Evolutionary conservation across 208 protist genomes (phyloP), one percentile per base, ranked within the genome.

Genomic region (Hexamita inflata): DNA sequence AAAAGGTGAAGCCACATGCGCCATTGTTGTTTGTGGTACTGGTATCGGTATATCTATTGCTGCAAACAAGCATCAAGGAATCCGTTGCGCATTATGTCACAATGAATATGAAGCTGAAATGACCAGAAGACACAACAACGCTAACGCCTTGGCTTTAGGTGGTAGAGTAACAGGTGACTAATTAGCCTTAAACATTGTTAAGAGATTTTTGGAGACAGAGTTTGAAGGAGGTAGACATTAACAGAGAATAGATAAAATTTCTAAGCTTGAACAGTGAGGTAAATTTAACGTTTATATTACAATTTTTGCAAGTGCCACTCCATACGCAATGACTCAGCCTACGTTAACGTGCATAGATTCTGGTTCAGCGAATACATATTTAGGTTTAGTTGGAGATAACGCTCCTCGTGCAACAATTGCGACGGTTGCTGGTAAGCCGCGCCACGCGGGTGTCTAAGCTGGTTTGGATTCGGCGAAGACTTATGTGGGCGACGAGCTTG

Each of bases 41-140:
- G 92, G 92, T 49, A 94, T 94, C 67, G 92, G 92, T 39, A 93
- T 95, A 78, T 87, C 79, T 53, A 93, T 95, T 60, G 90, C 92
- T 13, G 90, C 90, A 4, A 95, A 94, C 83, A 95, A 95, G 79
- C 77, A 89, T 58, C 59, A 75, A 24, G 91, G 90, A 42, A 88
- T 94, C 75, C 85, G 91, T 19, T 90, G 89, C 0, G 92, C 89
- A 26, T 82, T 95, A 42, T 93, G 89, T 83, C 85, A 92, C 84
- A 89, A 93, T 77, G 82, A 89, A 75, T 88, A 88, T 82, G 92
- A 88, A 28, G 89, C 91, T 0, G 67, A 78, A 39, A 84, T 94
- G 74, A 74, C 75, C 42, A 84, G 91, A 39, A 66, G 83, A 61
- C 91, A 95, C 82, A 95, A 94, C 79, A 82, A 95, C 81, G 89